Evolutionary conservation across 1,284 basidiomycete species (phyloP).

Genomic region (Coriolopsis trogii): DNA sequence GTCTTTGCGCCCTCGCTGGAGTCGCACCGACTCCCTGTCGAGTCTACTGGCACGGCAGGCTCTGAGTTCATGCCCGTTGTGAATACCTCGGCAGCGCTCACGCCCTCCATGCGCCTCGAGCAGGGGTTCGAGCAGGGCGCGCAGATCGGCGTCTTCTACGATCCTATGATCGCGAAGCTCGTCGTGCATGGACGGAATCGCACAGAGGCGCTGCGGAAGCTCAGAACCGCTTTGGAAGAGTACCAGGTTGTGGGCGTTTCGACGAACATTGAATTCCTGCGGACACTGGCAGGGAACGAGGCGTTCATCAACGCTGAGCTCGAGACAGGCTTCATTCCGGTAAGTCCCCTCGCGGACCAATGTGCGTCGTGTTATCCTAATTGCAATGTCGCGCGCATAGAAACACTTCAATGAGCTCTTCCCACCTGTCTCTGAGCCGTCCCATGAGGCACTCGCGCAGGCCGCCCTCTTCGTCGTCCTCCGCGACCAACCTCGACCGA

Average conservation of each 20-base stretch:
- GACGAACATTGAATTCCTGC: conserved; percentile 91
- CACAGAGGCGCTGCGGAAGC: conserved; percentile 81
- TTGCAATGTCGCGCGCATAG: conserved; percentile 49
- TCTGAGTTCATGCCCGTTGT: conserved; percentile 33
- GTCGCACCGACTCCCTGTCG: conserved; percentile 35
- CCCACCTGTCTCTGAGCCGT: conserved; percentile 59
- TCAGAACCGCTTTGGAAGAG: conserved; percentile 81
- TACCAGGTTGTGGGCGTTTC: conserved; percentile 91
- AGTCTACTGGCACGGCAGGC: conserved; percentile 4
- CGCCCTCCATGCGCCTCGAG: conserved; percentile 82
- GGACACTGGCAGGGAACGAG: conserved; percentile 74
- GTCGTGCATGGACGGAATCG: conserved; percentile 88
- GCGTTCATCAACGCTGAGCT: conserved; percentile 84
- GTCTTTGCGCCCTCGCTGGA: conserved; percentile 55
- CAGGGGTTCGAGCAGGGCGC: conserved; percentile 88
- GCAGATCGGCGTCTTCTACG: conserved; percentile 91
- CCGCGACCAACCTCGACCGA: conserved; percentile 52
- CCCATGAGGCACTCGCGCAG: conserved; percentile 70
- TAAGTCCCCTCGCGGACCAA: conserved; percentile 37
- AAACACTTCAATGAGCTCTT: conserved; percentile 83
- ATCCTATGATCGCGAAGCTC: conserved; percentile 95
- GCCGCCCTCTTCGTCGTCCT: conserved; percentile 78
- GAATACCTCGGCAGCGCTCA: conserved; percentile 45
- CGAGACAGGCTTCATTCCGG: conserved; percentile 92
- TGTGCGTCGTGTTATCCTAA: background rate